These are phyloP conservation scores for Neoboletus magnificus DNA, from an alignment of 768 basidiomycete species.

Conservation along the genomic window DNA sequence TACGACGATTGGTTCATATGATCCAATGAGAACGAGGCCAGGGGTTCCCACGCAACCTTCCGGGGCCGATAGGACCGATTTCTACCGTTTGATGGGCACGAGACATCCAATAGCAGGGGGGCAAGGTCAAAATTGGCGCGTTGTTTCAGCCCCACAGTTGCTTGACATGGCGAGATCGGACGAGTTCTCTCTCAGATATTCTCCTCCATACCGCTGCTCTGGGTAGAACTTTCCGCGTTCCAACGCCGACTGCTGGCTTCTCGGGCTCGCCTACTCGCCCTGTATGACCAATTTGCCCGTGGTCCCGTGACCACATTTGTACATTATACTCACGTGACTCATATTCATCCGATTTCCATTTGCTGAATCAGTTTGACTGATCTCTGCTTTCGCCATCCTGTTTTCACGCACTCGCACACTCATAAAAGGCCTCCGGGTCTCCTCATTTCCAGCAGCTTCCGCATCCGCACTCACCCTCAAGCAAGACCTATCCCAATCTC, in stretches of 20 bases:
- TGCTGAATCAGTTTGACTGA: constrained; percentile 5
- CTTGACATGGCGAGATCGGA: background rate
- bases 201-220: background rate
- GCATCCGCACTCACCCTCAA: constrained; percentile 12
- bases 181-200: background rate
- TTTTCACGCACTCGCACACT: constrained; percentile 27
- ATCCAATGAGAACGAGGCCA: background rate
- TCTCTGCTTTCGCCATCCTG: constrained; percentile 16
- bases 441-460: constrained; percentile 26
- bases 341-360: background rate
- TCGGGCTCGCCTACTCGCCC: too few species aligned
- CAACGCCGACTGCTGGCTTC: background rate
- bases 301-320: constrained; percentile 8
- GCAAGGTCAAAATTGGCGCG: too few species aligned
- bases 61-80: background rate
- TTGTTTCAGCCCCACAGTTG: too few species aligned
- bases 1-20: background rate
- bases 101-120: too few species aligned
- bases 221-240: background rate
- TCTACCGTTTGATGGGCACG: background rate
- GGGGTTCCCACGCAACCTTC: background rate
- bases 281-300: background rate
- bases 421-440: constrained; percentile 30
- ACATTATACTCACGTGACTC: constrained; percentile 5
- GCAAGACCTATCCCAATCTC: constrained; percentile 21